Percentiles rank a stretch among this genome's conserved stretches.
Evolutionary conservation across 495 filamentous ascomycete species (phyloP).

Genomic region (Talaromyces proteolyticus): DNA sequence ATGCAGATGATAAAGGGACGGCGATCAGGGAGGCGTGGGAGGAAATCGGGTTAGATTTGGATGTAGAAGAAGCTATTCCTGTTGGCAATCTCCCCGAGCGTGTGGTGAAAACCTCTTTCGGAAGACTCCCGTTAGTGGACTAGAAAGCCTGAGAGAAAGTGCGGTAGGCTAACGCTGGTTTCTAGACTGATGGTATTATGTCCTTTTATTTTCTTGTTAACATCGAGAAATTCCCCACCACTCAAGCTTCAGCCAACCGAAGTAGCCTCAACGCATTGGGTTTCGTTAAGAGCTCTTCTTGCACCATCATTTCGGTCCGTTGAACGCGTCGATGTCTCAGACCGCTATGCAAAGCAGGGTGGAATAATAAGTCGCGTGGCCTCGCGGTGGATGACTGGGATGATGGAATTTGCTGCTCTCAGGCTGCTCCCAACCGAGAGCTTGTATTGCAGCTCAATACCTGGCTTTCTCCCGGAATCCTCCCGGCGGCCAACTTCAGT

Average conservation of each 20-base stretch:
- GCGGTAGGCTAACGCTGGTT: neutral
- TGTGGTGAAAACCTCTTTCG: constrained; percentile 68
- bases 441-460: constrained; percentile 45
- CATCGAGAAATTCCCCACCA: constrained; percentile 48
- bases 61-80: constrained; percentile 44
- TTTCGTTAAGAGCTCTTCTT: constrained; percentile 60
- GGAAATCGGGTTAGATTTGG: constrained; percentile 66
- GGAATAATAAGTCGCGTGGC: constrained; percentile 44
- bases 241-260: constrained; percentile 66
- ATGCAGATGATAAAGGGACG: constrained; percentile 57
- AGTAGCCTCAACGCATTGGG: constrained; percentile 73
- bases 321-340: constrained; percentile 60
- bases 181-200: constrained; percentile 70
- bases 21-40: constrained; percentile 66
- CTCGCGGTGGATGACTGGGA: constrained; percentile 51
- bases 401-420: constrained; percentile 70
- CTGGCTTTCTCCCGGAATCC: constrained; percentile 35
- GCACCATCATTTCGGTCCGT: constrained; percentile 56
- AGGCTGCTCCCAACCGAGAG: constrained; percentile 57
- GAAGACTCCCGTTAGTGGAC: constrained; percentile 55
- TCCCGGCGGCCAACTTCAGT: constrained; percentile 7
- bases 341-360: constrained; percentile 50
- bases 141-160: no score
- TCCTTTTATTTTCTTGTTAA: constrained; percentile 66
- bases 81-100: constrained; percentile 69